These are phyloP conservation scores for Durio zibethinus DNA, from an alignment of 345 rosid genomes.

Conservation along the genomic window DNA sequence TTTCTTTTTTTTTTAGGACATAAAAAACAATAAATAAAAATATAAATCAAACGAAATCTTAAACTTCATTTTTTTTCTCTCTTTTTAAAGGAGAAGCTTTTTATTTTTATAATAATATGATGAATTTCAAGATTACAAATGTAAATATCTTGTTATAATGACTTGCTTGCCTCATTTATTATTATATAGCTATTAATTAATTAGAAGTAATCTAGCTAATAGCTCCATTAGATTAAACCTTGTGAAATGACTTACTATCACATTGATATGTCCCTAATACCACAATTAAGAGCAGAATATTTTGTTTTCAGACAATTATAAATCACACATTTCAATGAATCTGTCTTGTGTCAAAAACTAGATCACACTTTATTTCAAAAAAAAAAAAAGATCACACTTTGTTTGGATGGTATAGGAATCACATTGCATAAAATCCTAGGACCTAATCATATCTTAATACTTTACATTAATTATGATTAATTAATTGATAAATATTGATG, in stretches of 20 bases:
- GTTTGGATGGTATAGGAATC: neutral
- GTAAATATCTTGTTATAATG: neutral
- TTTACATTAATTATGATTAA: neutral
- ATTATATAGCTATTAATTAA: too few relatives aligned
- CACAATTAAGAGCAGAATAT: neutral
- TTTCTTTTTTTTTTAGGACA: too few relatives aligned
- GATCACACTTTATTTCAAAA: slow-evolving; percentile 11
- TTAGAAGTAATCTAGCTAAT: neutral
- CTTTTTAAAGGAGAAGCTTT: too few relatives aligned
- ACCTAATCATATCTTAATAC: neutral
- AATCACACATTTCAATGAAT: neutral
- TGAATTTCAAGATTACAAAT: too few relatives aligned
- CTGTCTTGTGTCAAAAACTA: slow-evolving; percentile 1
- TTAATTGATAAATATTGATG: neutral
- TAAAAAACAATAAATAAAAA: too few relatives aligned
- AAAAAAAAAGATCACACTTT: too few relatives aligned
- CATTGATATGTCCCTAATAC: neutral
- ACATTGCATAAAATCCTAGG: neutral
- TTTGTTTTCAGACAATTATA: neutral
- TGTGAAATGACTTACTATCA: neutral
- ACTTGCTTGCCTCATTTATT: neutral
- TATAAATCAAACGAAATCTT: too few relatives aligned
- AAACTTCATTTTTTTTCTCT: too few relatives aligned
- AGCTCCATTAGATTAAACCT: neutral
- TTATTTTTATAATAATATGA: too few relatives aligned